Conservation (phyloP, 257 asterid genomes). For the Nicotiana attenuata region DNA sequence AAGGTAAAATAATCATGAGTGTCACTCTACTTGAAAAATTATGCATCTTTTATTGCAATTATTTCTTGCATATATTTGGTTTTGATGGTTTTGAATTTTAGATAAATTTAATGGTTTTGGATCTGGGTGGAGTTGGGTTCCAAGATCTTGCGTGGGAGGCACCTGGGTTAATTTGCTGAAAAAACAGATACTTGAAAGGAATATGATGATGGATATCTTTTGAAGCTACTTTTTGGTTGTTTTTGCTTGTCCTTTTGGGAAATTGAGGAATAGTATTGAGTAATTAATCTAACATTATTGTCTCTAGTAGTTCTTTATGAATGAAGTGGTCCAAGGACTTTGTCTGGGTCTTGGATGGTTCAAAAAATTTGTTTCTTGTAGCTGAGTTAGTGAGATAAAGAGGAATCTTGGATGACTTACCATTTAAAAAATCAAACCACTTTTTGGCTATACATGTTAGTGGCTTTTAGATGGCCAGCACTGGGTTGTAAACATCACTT, state of each 20-base stretch:
- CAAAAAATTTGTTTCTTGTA: slow-evolving; percentile 2
- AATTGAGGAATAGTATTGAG: slow-evolving; percentile 22
- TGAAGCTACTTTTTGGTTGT: slow-evolving; percentile 37
- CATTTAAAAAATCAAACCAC: slow-evolving; percentile 18
- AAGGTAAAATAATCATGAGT: slow-evolving; percentile 31
- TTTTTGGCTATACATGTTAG: slow-evolving; percentile 20
- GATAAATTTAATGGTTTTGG: not conserved
- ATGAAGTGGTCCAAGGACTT: slow-evolving; percentile 44
- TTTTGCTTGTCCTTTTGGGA: slow-evolving; percentile 50
- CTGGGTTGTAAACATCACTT: not conserved
- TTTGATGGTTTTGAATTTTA: not conserved
- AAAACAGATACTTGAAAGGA: slow-evolving; percentile 21
- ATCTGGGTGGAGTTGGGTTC: slow-evolving; percentile 10
- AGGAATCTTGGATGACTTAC: slow-evolving; percentile 21
- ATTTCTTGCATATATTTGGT: not conserved
- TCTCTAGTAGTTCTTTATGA: slow-evolving; percentile 27
- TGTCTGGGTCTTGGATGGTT: slow-evolving; percentile 34
- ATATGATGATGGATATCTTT: slow-evolving; percentile 27
- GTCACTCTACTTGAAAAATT: not conserved
- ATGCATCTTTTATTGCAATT: not conserved
- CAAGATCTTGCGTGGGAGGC: slow-evolving; percentile 1
- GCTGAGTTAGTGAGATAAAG: slow-evolving; percentile 18
- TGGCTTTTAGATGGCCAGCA: slow-evolving; percentile 4
- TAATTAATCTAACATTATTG: slow-evolving; percentile 23
- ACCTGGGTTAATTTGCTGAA: slow-evolving; percentile 5